phyloP scores from a whole-genome alignment of 352 stramenopile genomes.

The Saprolegnia parasitica region DNA sequence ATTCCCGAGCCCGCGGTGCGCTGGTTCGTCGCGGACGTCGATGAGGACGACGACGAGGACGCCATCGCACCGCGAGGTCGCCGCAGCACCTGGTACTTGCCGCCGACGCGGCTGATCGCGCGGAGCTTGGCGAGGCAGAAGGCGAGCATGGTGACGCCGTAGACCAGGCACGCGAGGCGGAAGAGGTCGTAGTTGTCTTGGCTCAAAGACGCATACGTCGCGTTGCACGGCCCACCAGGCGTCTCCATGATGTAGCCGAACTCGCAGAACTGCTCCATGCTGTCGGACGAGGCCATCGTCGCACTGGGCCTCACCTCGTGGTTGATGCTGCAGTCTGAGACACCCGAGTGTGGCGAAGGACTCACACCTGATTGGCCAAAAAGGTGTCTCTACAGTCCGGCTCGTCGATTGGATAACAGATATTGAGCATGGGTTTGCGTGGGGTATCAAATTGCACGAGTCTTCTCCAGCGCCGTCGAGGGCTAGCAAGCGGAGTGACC shows the following conservation, averaged over 20 bases:
- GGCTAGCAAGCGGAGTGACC: too few species aligned
- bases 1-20: slow-evolving; percentile 21
- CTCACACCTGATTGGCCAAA: not conserved
- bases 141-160: slow-evolving; percentile 3
- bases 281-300: not conserved
- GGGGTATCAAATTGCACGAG: not conserved
- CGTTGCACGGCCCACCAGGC: not conserved
- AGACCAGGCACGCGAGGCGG: not conserved
- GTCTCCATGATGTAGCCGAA: not conserved
- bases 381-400: slow-evolving; percentile 3
- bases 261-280: not conserved
- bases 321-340: not conserved
- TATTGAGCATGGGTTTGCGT: not conserved
- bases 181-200: slow-evolving; percentile 5
- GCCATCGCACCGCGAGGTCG: not conserved
- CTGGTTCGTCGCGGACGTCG: too few species aligned
- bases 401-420: not conserved
- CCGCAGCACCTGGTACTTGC: not conserved
- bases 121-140: slow-evolving; percentile 23
- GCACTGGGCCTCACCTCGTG: not conserved
- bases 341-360: not conserved
- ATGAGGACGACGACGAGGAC: not conserved
- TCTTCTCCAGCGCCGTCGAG: not conserved
- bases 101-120: not conserved
- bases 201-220: slow-evolving; percentile 19